These are phyloP conservation scores for Syzygium aromaticum DNA, from an alignment of 345 rosid genomes.

Conservation along the genomic window DNA sequence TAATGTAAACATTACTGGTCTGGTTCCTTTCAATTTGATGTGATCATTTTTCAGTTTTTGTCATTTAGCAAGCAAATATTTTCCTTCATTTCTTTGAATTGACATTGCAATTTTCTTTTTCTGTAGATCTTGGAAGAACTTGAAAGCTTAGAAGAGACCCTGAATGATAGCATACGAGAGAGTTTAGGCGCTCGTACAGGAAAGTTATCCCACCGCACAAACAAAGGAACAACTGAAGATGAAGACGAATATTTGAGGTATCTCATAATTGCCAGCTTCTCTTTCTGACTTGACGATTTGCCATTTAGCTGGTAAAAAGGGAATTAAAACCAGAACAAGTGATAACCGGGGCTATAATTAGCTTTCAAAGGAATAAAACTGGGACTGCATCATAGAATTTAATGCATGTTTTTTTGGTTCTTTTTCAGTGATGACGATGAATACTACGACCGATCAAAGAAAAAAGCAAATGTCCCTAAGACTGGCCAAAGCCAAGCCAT, in stretches of 20 bases:
- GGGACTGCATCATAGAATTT: neutral
- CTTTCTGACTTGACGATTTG: neutral
- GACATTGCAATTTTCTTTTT: neutral
- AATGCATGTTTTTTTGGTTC: slow-evolving; percentile 2
- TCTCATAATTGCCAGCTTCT: neutral
- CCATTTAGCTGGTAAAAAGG: neutral
- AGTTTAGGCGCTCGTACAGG: slow-evolving; percentile 83
- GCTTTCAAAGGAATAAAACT: neutral
- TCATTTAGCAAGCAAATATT: neutral
- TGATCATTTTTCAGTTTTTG: neutral
- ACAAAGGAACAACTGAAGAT: slow-evolving; percentile 47
- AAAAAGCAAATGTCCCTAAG: slow-evolving; percentile 41
- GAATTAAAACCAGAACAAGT: neutral
- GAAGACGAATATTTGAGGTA: slow-evolving; percentile 71
- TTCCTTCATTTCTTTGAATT: neutral
- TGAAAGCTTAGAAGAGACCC: slow-evolving; percentile 93
- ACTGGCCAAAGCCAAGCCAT: slow-evolving; percentile 46
- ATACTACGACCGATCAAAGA: slow-evolving; percentile 92
- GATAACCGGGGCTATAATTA: neutral
- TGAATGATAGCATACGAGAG: slow-evolving; percentile 89
- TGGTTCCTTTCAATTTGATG: neutral
- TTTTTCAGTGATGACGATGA: slow-evolving; percentile 82
- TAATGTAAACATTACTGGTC: slow-evolving; percentile 4
- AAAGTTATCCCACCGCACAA: slow-evolving; percentile 32
- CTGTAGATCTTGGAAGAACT: slow-evolving; percentile 82